These are phyloP conservation scores for Microsporum audouinii DNA, from an alignment of 2,329 filamentous ascomycete species.

Conservation along the genomic window DNA sequence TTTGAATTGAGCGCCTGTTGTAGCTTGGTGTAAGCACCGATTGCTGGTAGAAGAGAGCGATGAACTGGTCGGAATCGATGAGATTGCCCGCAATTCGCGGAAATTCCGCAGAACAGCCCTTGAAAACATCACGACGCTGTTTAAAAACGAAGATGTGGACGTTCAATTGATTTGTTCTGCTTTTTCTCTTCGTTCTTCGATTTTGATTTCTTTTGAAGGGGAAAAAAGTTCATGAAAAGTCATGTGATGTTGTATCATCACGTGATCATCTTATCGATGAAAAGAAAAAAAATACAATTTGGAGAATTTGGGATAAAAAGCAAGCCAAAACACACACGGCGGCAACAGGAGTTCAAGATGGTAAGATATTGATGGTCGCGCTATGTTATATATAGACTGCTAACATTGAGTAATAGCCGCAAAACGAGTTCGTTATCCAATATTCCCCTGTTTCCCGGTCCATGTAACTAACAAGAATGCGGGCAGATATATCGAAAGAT, in stretches of 20 bases:
- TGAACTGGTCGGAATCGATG: conserved; percentile 7
- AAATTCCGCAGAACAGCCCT: conserved; percentile 23
- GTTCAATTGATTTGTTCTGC: not conserved
- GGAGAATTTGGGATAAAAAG: not conserved
- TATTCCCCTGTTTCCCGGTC: not conserved
- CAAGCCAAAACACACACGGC: not conserved
- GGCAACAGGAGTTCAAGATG: conserved; percentile 12
- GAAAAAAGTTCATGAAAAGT: not conserved
- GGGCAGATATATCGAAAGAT: conserved; percentile 58
- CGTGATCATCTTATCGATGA: not conserved
- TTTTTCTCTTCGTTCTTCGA: not conserved
- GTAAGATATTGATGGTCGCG: conserved; percentile 5
- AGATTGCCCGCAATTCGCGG: conserved; percentile 16
- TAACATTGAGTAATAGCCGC: conserved; percentile 22
- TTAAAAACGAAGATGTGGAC: not conserved
- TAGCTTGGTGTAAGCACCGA: conserved; percentile 33
- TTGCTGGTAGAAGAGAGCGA: conserved; percentile 18
- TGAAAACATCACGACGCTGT: conserved; percentile 25
- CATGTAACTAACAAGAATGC: conserved; percentile 8
- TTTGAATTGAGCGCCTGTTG: conserved; percentile 22
- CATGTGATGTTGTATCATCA: not conserved
- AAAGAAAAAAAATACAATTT: not conserved
- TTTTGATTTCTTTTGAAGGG: not conserved
- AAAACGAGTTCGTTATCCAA: conserved; percentile 34
- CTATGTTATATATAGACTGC: not conserved